Evolutionary conservation across 352 stramenopile genomes (phyloP).

Genomic region (Pythium pectinolyticum): DNA sequence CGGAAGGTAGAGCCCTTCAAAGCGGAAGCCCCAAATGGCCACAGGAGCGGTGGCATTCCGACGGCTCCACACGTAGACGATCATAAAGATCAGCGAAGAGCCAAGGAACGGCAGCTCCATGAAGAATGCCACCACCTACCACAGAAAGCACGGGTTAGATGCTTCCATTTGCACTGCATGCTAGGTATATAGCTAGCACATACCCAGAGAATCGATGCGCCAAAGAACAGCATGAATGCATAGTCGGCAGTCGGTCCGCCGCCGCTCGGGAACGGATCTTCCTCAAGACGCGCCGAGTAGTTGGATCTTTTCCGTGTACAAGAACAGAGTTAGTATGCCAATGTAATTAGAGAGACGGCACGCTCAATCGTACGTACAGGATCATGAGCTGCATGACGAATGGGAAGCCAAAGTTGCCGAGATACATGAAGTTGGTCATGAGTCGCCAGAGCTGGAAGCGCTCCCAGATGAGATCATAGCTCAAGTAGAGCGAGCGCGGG

Average conservation of each 20-base stretch:
- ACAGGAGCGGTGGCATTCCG: slow-evolving; percentile 80
- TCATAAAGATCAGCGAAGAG: slow-evolving; percentile 88
- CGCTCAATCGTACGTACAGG: too few relatives aligned
- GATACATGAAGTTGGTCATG: slow-evolving; percentile 87
- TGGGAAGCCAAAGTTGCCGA: slow-evolving; percentile 85
- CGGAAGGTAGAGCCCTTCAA: slow-evolving; percentile 85
- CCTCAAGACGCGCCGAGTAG: slow-evolving; percentile 82
- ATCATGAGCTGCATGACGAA: slow-evolving; percentile 92
- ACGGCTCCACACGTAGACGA: slow-evolving; percentile 91
- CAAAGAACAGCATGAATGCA: slow-evolving; percentile 89
- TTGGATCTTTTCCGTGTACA: slow-evolving; percentile 55
- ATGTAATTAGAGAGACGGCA: too few relatives aligned
- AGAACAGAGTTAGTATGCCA: slow-evolving; percentile 6
- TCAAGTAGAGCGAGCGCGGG: slow-evolving; percentile 79
- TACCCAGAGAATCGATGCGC: slow-evolving; percentile 75
- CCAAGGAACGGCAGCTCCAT: slow-evolving; percentile 84
- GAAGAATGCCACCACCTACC: slow-evolving; percentile 78
- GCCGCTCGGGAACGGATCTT: slow-evolving; percentile 82
- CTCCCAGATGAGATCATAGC: slow-evolving; percentile 85
- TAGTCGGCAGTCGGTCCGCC: slow-evolving; percentile 85
- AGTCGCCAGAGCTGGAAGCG: slow-evolving; percentile 89
- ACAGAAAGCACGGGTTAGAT: neutral
- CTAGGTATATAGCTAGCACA: slow-evolving; percentile 3
- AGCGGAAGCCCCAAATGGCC: slow-evolving; percentile 87
- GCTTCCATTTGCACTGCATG: neutral